Conservation (phyloP, 805 yeast species). For the Priceomyces castillae region DNA sequence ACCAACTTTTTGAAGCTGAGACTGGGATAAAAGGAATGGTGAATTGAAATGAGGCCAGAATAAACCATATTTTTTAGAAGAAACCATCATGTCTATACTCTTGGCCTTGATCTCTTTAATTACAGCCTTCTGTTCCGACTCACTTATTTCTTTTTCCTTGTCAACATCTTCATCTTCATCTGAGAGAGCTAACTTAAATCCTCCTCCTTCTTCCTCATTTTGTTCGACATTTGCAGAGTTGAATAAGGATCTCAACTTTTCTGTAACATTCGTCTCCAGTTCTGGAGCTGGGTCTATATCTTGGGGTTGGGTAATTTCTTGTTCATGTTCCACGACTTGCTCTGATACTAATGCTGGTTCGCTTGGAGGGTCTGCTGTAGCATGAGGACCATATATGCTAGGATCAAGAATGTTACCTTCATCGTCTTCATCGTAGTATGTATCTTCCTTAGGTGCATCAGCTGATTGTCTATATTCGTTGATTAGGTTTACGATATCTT, state of each 20-base stretch:
- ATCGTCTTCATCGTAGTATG: slow-evolving; percentile 38
- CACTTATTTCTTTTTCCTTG: slow-evolving; percentile 22
- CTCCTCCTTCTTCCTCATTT: slow-evolving; percentile 8
- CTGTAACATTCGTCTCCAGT: slow-evolving; percentile 36
- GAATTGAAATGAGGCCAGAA: slow-evolving; percentile 85
- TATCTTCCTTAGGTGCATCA: slow-evolving; percentile 26
- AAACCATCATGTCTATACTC: slow-evolving; percentile 1
- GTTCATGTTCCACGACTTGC: too few species aligned
- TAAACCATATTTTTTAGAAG: slow-evolving; percentile 40
- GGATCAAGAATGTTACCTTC: slow-evolving; percentile 32
- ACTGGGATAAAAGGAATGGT: slow-evolving; percentile 82
- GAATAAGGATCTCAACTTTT: slow-evolving; percentile 59
- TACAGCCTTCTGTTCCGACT: slow-evolving; percentile 21
- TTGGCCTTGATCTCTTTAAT: slow-evolving; percentile 31
- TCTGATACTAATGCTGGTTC: too few species aligned
- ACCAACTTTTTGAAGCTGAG: slow-evolving; percentile 65
- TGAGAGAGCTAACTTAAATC: slow-evolving; percentile 40
- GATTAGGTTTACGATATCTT: slow-evolving; percentile 15
- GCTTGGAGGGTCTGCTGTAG: background rate
- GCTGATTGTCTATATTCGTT: slow-evolving; percentile 21
- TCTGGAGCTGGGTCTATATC: background rate
- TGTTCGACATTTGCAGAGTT: slow-evolving; percentile 30
- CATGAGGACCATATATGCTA: background rate
- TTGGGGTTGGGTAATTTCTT: too few species aligned
- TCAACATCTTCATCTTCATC: slow-evolving; percentile 52